Conservation (phyloP, 1,284 basidiomycete species). For the Irpex sp. region DNA sequence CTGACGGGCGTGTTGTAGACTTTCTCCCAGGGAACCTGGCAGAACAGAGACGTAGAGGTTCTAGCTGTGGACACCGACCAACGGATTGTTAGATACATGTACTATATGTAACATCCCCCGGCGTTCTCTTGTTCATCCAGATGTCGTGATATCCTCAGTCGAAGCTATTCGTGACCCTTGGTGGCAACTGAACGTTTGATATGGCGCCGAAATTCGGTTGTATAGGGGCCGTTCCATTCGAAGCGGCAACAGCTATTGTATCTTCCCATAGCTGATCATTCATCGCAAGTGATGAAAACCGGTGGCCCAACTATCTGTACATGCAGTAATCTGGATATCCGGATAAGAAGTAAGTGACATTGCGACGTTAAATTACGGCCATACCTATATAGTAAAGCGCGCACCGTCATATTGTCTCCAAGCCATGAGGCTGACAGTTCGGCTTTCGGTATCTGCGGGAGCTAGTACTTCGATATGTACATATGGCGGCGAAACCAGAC, state of each 20-base stretch:
- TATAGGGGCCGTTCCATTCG: background rate
- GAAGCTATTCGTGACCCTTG: background rate
- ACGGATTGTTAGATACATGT: background rate
- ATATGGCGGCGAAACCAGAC: background rate
- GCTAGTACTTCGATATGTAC: no score
- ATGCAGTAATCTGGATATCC: background rate
- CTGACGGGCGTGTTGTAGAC: background rate
- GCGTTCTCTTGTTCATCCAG: background rate
- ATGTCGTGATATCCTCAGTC: background rate
- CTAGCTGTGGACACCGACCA: background rate
- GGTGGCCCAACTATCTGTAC: background rate
- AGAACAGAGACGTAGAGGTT: background rate
- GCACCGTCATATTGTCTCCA: no score
- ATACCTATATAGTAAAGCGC: no score
- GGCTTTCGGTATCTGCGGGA: no score
- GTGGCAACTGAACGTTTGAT: background rate
- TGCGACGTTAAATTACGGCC: background rate
- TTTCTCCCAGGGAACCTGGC: background rate
- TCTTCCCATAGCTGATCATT: background rate
- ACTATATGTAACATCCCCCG: background rate
- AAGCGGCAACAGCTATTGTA: background rate
- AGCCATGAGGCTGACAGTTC: no score
- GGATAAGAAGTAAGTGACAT: background rate
- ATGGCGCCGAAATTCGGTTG: background rate
- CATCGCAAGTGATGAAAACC: background rate